Evolutionary conservation across 148 eudicot genomes (phyloP), one percentile per base, ranked within the genome.

Genomic region (Rhododendron vialii): DNA sequence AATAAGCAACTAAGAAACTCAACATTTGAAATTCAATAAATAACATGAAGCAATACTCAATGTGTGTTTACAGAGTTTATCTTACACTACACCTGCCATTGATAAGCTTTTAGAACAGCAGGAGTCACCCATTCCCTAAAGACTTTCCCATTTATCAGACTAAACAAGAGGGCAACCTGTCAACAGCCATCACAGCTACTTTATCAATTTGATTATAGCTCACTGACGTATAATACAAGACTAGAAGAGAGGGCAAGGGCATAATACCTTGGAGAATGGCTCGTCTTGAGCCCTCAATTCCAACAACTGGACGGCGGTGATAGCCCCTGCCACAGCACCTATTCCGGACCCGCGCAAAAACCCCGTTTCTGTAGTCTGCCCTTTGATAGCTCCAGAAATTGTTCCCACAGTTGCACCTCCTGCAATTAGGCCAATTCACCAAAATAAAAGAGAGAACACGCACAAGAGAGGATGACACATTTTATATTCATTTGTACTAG

Each of bases 341-440:
- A 94, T 90, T 43, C 88, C 92, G 5, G 94, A 94, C 65, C 99
- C 99, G 59, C 94, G 92, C 20, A 90, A 81, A 48, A 94, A 83
- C 38, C 99, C 99, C 35, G 98, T 92, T 86, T 95, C 99, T 1
- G 99, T 96, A 0, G 98, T 94, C 84, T 95, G 99, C 55, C 99
- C 99, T 92, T 95, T 92, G 85, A 96, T 90, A 24, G 96, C 96
- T 85, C 99, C 99, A 59, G 90, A 91, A 41, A 96, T 87, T 71
- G 89, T 84, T 83, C 99, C 99, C 36, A 96, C 86, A 36, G 84
- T 86, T 50, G 94, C 95, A 77, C 99, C 99, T 80, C 99, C 99
- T 96, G 71, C 85, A 55, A 26, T 73, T n/a, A 57, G 5, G 10
- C 20, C 75, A 69, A 26, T 69, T 6, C 18, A 18, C 17, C 26